Evolutionary conservation across 2,329 filamentous ascomycete genomes (phyloP).

Genomic region (Talaromyces sp.): DNA sequence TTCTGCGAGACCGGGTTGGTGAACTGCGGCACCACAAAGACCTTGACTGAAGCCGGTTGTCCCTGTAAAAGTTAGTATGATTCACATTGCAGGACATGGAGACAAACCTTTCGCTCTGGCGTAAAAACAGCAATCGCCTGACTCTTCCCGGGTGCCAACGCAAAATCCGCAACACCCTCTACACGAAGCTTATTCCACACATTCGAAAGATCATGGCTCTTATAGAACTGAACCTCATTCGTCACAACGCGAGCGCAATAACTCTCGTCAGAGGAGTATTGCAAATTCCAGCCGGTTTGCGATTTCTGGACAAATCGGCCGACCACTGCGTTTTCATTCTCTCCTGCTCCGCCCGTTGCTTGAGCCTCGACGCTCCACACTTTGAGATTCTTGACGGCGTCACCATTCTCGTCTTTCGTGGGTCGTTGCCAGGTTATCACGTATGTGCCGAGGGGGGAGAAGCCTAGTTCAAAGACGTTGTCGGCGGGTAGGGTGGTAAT

Average conservation of each 20-base stretch:
- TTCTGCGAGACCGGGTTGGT: constrained; percentile 82
- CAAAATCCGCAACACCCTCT: constrained; percentile 86
- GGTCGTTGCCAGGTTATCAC: constrained; percentile 96
- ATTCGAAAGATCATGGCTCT: constrained; percentile 76
- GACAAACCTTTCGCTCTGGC: constrained; percentile 82
- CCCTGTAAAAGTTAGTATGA: constrained; percentile 54
- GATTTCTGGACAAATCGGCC: constrained; percentile 94
- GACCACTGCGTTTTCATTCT: constrained; percentile 68
- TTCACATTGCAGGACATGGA: not conserved
- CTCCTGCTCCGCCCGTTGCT: constrained; percentile 43
- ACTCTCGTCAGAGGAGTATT: constrained; percentile 91
- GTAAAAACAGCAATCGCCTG: constrained; percentile 93
- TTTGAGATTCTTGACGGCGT: constrained; percentile 94
- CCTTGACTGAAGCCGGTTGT: constrained; percentile 87
- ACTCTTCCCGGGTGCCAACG: constrained; percentile 82
- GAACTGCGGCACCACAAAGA: constrained; percentile 91
- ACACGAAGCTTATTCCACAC: constrained; percentile 95
- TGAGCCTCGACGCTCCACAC: constrained; percentile 85
- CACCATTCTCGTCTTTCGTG: constrained; percentile 85
- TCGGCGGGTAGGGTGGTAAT: constrained; percentile 71
- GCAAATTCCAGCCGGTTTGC: constrained; percentile 93
- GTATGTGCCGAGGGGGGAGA: constrained; percentile 88
- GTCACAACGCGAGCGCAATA: constrained; percentile 91
- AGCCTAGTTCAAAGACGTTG: constrained; percentile 90
- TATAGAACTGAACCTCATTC: constrained; percentile 97